Base-by-base conservation (phyloP, 2,329 filamentous ascomycete genomes). In the Aaosphaeria pasadenensis region DNA sequence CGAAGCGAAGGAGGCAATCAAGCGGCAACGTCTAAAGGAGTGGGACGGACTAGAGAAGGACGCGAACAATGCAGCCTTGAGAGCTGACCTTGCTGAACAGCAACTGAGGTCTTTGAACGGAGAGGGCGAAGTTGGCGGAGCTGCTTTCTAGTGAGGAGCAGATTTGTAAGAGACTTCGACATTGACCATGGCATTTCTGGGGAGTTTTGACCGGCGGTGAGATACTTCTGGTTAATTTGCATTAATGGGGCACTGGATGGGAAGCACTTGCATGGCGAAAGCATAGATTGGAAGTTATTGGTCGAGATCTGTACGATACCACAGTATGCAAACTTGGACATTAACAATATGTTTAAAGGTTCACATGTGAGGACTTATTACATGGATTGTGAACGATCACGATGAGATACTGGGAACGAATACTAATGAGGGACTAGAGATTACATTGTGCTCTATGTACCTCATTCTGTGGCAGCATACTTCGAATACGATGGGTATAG, bases 1-100 rank as follows among this genome's bases (percentile, higher is more conserved):
- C 46, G 74, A 75, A 38, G 73, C 72, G 51, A 76, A 74, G 56
- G 74, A 78, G 53, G 62, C 63, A 30, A 65, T 64, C 46, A 77
- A 74, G 54, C 56, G 75, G 36, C 69, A 70, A 51, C 64, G 62
- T 24, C 49, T 76, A 45, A 60, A 68, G 48, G 76, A 78, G 44
- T 79, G 75, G 76, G 74, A 75, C 40, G 53, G 63, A 5, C 51
- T 76, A 49, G 69, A 71, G 48, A 58, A 71, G 9, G 76, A 78
- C 48, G 70, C 67, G 11, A 70, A 74, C 47, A 71, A 67, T 30
- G 72, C 73, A n/a, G 70, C 68, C 29, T 51, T 77, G 45, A 70
- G 73, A 51, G 70, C 70, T 29, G 73, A 76, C 45, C 59, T 78
- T 52, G 75, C 75, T 1, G 76, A 78, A 55, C 62, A 73, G 53